phyloP scores from a whole-genome alignment of 177 flowering plant species.

The Vitis hybrid region DNA sequence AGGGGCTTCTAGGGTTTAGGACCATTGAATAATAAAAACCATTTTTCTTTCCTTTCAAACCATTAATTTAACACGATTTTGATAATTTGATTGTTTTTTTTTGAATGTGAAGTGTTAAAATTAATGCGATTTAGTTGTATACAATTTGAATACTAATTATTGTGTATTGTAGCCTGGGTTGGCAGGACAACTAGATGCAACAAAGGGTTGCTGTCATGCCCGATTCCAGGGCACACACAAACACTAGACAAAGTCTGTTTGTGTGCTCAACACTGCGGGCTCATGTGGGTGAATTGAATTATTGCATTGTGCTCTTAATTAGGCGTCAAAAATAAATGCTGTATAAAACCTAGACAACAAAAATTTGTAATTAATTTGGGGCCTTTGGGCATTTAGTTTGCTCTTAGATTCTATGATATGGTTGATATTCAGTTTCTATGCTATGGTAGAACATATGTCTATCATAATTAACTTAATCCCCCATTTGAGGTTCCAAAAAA shows the following conservation, averaged over 20 bases:
- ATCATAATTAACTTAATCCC: too few species aligned
- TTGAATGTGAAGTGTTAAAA: background rate
- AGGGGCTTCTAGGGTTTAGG: too few species aligned
- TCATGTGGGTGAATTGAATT: background rate
- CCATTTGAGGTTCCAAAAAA: too few species aligned
- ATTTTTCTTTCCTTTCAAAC: too few species aligned
- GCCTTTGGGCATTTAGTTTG: background rate
- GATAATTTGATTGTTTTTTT: background rate
- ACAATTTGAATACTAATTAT: background rate
- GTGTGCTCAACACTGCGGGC: background rate
- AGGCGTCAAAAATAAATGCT: background rate
- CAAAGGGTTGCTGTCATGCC: background rate
- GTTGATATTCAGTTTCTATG: too few species aligned
- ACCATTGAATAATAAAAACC: too few species aligned
- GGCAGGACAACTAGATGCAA: background rate
- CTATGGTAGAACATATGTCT: background rate
- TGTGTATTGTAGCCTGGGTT: background rate
- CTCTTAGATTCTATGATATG: too few species aligned
- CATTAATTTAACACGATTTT: too few species aligned
- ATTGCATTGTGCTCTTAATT: background rate
- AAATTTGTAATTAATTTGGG: background rate
- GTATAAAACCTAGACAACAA: background rate
- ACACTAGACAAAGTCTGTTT: background rate
- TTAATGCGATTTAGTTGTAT: background rate
- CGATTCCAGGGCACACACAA: background rate